phyloP scores from a whole-genome alignment of 208 protist genomes.

The Wallacemonas collosoma region DNA sequence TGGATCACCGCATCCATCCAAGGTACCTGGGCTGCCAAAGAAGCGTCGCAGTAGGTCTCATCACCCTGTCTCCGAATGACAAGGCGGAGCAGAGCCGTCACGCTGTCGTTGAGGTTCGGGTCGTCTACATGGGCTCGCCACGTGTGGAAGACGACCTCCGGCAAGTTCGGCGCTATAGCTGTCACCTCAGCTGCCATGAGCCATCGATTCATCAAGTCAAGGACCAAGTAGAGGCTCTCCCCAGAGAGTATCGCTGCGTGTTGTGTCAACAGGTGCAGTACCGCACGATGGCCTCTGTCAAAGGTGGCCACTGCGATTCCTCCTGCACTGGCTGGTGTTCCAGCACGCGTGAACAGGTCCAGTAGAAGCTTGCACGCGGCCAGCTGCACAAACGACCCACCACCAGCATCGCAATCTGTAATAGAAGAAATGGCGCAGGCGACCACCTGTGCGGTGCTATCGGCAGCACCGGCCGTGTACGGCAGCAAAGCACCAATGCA shows the following conservation, averaged over 20 bases:
- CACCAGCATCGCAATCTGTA: neutral
- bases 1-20: slow-evolving; percentile 21
- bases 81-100: slow-evolving; percentile 35
- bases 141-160: slow-evolving; percentile 39
- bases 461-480: slow-evolving; percentile 16
- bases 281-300: slow-evolving; percentile 20
- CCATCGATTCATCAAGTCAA: slow-evolving; percentile 32
- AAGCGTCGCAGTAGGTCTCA: neutral
- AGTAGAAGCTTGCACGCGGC: slow-evolving; percentile 46
- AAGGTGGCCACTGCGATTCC: neutral
- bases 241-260: neutral
- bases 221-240: slow-evolving; percentile 41
- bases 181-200: slow-evolving; percentile 5
- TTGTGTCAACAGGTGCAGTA: slow-evolving; percentile 28
- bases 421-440: neutral
- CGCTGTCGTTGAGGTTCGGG: slow-evolving; percentile 59
- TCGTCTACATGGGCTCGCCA: slow-evolving; percentile 67
- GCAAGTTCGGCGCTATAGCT: slow-evolving; percentile 19
- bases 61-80: slow-evolving; percentile 18
- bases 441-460: slow-evolving; percentile 1
- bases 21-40: slow-evolving; percentile 19
- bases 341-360: slow-evolving; percentile 12
- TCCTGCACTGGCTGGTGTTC: too few relatives aligned
- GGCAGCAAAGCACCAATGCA: slow-evolving; percentile 34
- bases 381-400: slow-evolving; percentile 14